Conservation (phyloP, 192 early-diverging fungal species). For the Mortierella antarctica region DNA sequence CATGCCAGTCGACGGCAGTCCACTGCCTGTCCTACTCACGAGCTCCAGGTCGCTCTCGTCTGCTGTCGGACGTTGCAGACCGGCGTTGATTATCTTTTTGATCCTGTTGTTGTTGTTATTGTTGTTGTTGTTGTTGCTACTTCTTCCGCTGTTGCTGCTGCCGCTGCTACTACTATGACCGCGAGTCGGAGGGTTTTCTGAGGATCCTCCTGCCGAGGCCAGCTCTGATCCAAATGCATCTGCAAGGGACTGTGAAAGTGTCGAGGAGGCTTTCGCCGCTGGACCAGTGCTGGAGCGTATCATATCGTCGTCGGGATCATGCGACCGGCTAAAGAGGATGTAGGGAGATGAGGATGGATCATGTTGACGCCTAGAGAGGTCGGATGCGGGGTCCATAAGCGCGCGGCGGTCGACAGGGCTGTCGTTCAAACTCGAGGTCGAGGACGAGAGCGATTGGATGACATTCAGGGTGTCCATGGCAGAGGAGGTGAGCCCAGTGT, state of each 20-base stretch:
- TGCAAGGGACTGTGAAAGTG: constrained; percentile 5
- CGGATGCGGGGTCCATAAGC: background rate
- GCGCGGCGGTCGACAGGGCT: background rate
- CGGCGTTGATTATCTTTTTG: background rate
- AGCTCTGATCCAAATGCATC: constrained; percentile 8
- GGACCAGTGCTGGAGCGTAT: background rate
- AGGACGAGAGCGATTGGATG: background rate
- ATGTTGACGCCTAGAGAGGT: background rate
- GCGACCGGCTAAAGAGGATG: constrained; percentile 5
- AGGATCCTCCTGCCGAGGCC: background rate
- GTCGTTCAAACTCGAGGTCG: constrained; percentile 2
- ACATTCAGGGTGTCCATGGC: constrained; percentile 9
- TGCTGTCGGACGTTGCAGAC: background rate
- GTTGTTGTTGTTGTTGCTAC: background rate
- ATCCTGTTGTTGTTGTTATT: background rate
- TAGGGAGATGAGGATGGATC: background rate
- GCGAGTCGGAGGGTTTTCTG: background rate
- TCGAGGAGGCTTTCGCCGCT: background rate
- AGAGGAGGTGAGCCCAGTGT: constrained; percentile 9
- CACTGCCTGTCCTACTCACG: background rate
- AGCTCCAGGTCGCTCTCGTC: constrained; percentile 6
- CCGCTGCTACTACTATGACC: background rate
- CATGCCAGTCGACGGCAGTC: background rate
- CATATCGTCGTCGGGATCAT: background rate
- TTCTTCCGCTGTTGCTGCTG: background rate